Conservation (phyloP, 768 basidiomycete genomes). For the Filobasidium floriforme region DNA sequence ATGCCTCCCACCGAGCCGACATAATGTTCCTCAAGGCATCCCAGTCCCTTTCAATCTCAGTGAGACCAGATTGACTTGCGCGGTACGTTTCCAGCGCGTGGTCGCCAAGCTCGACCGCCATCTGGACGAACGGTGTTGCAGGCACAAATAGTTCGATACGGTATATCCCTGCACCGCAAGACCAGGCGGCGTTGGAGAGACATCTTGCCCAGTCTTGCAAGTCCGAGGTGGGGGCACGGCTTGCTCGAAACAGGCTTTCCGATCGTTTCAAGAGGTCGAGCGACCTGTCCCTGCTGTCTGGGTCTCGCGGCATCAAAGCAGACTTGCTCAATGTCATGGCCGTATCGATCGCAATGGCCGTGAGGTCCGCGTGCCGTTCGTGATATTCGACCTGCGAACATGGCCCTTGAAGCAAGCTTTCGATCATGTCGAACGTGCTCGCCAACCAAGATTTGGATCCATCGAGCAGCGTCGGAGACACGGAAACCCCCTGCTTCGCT, state of each 20-base stretch:
- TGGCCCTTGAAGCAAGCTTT: background rate
- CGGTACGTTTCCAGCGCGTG: conserved; percentile 46
- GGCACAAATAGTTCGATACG: conserved; percentile 55
- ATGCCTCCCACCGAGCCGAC: conserved; percentile 67
- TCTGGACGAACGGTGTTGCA: conserved; percentile 60
- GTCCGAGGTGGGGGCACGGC: conserved; percentile 8
- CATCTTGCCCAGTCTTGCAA: conserved; percentile 37
- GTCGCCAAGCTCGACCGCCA: conserved; percentile 56
- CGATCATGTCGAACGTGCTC: background rate
- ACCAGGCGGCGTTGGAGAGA: conserved; percentile 38
- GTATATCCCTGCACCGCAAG: conserved; percentile 50
- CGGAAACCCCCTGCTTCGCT: background rate
- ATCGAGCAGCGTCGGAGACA: background rate
- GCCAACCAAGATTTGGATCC: background rate
- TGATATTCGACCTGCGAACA: background rate
- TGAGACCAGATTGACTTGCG: conserved; percentile 31
- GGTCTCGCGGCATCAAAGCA: conserved; percentile 6
- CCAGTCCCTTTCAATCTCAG: conserved; percentile 49
- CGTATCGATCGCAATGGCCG: conserved; percentile 11
- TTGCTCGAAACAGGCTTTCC: background rate
- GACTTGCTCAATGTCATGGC: conserved; percentile 8
- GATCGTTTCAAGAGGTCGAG: conserved; percentile 1
- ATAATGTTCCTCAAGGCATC: conserved; percentile 59
- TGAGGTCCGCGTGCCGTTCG: conserved; percentile 7
- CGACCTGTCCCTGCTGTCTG: conserved; percentile 3